Percentiles rank a stretch among this genome's conserved stretches.
phyloP scores from a whole-genome alignment of 192 early-diverging fungal genomes.

The Funneliformis geosporum region DNA sequence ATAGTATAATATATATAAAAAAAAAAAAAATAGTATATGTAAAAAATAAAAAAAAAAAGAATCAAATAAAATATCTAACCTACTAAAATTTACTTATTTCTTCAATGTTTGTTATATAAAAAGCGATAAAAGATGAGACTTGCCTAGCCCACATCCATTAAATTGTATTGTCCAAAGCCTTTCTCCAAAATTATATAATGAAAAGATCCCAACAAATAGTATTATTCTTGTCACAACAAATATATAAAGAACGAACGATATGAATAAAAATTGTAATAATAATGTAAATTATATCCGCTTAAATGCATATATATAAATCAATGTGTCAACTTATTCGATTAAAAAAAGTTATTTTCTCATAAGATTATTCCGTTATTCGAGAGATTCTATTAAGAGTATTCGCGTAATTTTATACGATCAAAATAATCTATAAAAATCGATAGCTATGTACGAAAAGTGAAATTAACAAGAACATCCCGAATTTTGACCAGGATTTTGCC shows the following conservation, averaged over 20 bases:
- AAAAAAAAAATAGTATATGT: neutral
- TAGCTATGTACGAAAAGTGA: neutral
- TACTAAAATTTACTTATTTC: neutral
- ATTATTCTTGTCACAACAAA: neutral
- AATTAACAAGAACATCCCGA: neutral
- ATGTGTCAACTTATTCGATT: neutral
- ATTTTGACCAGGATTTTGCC: neutral
- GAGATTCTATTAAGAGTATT: no score
- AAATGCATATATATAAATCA: neutral
- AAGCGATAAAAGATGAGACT: neutral
- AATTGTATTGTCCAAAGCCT: neutral
- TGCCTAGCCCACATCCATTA: neutral
- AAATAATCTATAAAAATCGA: neutral
- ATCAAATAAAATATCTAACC: neutral
- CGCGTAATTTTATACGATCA: no score
- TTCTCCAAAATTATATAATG: neutral
- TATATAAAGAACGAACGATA: neutral
- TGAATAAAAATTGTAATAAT: neutral
- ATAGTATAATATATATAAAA: neutral
- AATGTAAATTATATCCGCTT: constrained; percentile 1
- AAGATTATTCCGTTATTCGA: no score
- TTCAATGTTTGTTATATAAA: neutral
- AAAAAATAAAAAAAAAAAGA: neutral
- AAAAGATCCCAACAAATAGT: neutral
- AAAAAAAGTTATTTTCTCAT: no score